Conservation (phyloP, 2,329 filamentous ascomycete species). For the Penicillium occitanis region DNA sequence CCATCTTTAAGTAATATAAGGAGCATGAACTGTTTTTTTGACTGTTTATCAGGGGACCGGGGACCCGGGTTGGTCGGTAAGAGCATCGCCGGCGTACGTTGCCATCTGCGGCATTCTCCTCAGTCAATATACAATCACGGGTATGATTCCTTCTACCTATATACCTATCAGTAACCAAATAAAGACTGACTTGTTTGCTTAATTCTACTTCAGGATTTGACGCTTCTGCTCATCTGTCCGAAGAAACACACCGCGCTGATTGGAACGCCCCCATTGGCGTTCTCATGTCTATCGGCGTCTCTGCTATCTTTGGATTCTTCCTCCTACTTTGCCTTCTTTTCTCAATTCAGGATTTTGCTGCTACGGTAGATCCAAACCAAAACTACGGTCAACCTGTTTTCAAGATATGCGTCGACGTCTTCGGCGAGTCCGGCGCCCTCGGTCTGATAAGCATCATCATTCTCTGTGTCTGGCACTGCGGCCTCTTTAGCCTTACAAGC, state of each 20-base stretch:
- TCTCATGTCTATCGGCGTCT: slow-evolving; percentile 17
- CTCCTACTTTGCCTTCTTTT: slow-evolving; percentile 17
- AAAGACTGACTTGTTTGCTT: not conserved
- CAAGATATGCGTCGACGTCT: slow-evolving; percentile 18
- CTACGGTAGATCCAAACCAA: slow-evolving; percentile 1
- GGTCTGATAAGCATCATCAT: slow-evolving; percentile 17
- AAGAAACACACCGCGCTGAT: slow-evolving; percentile 16
- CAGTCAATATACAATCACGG: slow-evolving; percentile 20
- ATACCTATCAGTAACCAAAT: not conserved
- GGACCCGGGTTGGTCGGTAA: slow-evolving; percentile 11
- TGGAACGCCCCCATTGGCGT: slow-evolving; percentile 17
- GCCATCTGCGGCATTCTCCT: slow-evolving; percentile 19
- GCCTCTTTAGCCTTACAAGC: slow-evolving; percentile 18
- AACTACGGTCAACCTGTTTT: slow-evolving; percentile 19
- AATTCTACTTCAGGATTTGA: slow-evolving; percentile 10
- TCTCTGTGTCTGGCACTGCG: slow-evolving; percentile 19
- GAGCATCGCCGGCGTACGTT: slow-evolving; percentile 17
- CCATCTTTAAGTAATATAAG: not conserved
- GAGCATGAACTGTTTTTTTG: not conserved
- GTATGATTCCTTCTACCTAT: not conserved
- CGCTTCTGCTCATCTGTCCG: slow-evolving; percentile 17
- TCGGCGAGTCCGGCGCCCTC: slow-evolving; percentile 15
- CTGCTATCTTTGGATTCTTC: slow-evolving; percentile 18
- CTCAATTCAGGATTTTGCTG: slow-evolving; percentile 17
- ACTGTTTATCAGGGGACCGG: slow-evolving; percentile 14